These are phyloP conservation scores for Cytospora chrysosperma DNA, from an alignment of 2,329 filamentous ascomycete species.

Conservation along the genomic window DNA sequence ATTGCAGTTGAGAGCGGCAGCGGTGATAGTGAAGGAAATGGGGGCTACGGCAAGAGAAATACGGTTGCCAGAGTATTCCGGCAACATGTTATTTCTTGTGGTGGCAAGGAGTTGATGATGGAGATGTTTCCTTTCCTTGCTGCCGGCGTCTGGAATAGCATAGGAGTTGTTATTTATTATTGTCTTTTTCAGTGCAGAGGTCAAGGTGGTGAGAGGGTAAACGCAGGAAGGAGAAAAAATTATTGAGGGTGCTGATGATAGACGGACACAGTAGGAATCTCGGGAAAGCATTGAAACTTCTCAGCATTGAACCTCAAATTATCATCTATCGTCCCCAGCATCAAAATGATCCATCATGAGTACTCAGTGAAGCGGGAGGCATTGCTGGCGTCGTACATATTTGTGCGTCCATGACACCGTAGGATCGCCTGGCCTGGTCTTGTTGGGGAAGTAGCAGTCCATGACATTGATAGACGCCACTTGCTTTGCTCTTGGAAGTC, in stretches of 20 bases:
- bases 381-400: too few species aligned
- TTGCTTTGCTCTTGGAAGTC: too few species aligned
- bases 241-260: slow-evolving; percentile 1
- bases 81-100: slow-evolving; percentile 2
- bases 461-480: too few species aligned
- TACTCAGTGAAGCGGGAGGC: too few species aligned
- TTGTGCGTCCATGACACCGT: too few species aligned
- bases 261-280: slow-evolving; percentile 22
- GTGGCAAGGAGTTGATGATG: slow-evolving; percentile 8
- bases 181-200: slow-evolving; percentile 16
- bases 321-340: background rate
- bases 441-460: too few species aligned
- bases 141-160: slow-evolving; percentile 25
- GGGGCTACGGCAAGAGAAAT: background rate
- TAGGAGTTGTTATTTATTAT: slow-evolving; percentile 22
- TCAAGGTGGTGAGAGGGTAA: slow-evolving; percentile 2
- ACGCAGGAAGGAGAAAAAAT: background rate
- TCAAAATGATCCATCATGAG: too few species aligned
- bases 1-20: slow-evolving; percentile 9
- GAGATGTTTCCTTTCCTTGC: slow-evolving; percentile 17
- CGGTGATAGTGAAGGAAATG: background rate
- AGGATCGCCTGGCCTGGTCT: too few species aligned
- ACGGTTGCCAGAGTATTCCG: slow-evolving; percentile 6
- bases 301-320: background rate
- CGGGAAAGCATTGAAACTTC: slow-evolving; percentile 22